phyloP scores from a whole-genome alignment of 768 basidiomycete species.

The Coprinellus micaceus region DNA sequence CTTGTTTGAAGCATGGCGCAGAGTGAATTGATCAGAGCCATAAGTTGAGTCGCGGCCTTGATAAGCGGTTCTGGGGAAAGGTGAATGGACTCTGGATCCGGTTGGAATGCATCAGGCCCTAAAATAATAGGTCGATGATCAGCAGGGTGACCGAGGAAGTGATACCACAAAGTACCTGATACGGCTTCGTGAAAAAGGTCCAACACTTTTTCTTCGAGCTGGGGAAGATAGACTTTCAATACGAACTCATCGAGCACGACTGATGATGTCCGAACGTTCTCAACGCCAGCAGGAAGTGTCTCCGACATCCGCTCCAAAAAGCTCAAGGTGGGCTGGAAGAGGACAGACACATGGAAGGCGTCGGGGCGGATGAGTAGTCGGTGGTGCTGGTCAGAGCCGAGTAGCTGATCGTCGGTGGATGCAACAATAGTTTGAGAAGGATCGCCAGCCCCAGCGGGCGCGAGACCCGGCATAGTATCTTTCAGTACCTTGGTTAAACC shows the following conservation, averaged over 20 bases:
- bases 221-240: slow-evolving; percentile 86
- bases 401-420: slow-evolving; percentile 67
- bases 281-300: slow-evolving; percentile 68
- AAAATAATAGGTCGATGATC: neutral
- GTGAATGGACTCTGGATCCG: slow-evolving; percentile 64
- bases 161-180: slow-evolving; percentile 43
- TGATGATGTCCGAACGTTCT: slow-evolving; percentile 62
- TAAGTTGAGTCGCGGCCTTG: slow-evolving; percentile 79
- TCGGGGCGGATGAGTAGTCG: slow-evolving; percentile 83
- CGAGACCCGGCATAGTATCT: slow-evolving; percentile 92
- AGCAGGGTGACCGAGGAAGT: slow-evolving; percentile 1
- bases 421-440: slow-evolving; percentile 57
- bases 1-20: slow-evolving; percentile 88
- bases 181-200: slow-evolving; percentile 83
- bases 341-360: slow-evolving; percentile 88
- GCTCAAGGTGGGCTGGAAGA: slow-evolving; percentile 91
- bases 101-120: slow-evolving; percentile 86
- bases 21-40: slow-evolving; percentile 87
- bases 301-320: slow-evolving; percentile 75
- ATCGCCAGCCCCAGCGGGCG: slow-evolving; percentile 63
- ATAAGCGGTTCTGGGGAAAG: slow-evolving; percentile 72
- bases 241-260: slow-evolving; percentile 90
- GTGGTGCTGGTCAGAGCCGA: slow-evolving; percentile 76
- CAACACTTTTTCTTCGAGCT: slow-evolving; percentile 91
- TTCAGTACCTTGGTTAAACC: slow-evolving; percentile 78